Percentiles rank a stretch among this genome's conserved stretches.
Conservation (phyloP, 83 land plant genomes). For the Isoetes engelmannii region DNA sequence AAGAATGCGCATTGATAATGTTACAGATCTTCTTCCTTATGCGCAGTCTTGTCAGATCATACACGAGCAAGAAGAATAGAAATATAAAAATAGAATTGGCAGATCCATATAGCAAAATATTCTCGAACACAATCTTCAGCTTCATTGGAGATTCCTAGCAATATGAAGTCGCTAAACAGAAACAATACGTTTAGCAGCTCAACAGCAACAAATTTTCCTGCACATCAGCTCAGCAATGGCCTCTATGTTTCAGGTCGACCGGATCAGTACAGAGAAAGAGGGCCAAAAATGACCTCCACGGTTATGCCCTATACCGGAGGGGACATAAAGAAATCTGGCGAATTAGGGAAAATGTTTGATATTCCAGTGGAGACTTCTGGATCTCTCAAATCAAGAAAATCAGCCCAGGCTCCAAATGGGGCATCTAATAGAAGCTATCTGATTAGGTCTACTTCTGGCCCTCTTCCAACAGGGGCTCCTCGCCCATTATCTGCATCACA, state of each 20-base stretch:
- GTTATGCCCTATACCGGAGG: slow-evolving; percentile 90
- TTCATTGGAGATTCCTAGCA: too few relatives aligned
- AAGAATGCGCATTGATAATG: too few relatives aligned
- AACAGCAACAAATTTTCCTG: slow-evolving; percentile 31
- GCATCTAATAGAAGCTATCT: slow-evolving; percentile 61
- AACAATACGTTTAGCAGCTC: too few relatives aligned
- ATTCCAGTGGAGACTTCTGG: slow-evolving; percentile 65
- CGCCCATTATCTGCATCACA: slow-evolving; percentile 54
- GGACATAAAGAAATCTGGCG: slow-evolving; percentile 82
- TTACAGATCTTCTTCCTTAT: too few relatives aligned
- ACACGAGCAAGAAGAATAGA: too few relatives aligned
- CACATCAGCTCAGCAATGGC: slow-evolving; percentile 92
- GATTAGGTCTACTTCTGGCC: slow-evolving; percentile 73
- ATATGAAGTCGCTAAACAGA: too few relatives aligned
- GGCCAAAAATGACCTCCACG: slow-evolving; percentile 48
- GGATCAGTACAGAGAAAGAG: slow-evolving; percentile 64
- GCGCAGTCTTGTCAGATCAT: too few relatives aligned
- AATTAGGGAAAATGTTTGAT: slow-evolving; percentile 81
- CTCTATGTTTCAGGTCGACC: slow-evolving; percentile 83
- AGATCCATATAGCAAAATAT: too few relatives aligned
- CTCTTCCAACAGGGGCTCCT: slow-evolving; percentile 63
- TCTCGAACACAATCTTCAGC: too few relatives aligned
- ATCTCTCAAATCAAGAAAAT: slow-evolving; percentile 44
- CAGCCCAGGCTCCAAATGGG: slow-evolving; percentile 20
- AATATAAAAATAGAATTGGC: too few relatives aligned